Evolutionary conservation across 129 eudicot genomes (phyloP).

Genomic region (Flaveria ramosissima): DNA sequence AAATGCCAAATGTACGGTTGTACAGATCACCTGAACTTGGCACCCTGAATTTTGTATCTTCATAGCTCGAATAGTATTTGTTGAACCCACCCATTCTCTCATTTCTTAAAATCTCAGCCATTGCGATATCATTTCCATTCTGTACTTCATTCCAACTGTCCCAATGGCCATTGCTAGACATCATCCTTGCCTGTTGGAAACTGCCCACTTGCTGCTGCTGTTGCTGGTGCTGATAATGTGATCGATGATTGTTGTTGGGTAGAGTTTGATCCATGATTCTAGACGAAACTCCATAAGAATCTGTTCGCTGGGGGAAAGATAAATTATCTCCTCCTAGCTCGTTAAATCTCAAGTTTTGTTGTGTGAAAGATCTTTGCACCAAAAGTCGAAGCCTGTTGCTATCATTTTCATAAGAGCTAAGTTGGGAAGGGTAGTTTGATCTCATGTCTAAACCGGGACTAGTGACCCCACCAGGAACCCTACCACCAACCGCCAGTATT

Average conservation of each 20-base stretch:
- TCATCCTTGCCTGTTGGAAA: slow-evolving; percentile 60
- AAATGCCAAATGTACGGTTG: slow-evolving; percentile 71
- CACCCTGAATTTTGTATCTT: slow-evolving; percentile 72
- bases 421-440: slow-evolving; percentile 54
- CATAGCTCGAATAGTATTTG: slow-evolving; percentile 63
- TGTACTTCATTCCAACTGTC: slow-evolving; percentile 84
- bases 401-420: slow-evolving; percentile 56
- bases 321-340: slow-evolving; percentile 51
- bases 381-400: slow-evolving; percentile 64
- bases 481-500: slow-evolving; percentile 92
- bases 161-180: slow-evolving; percentile 82
- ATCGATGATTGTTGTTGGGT: slow-evolving; percentile 44
- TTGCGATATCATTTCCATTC: slow-evolving; percentile 56
- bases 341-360: slow-evolving; percentile 61
- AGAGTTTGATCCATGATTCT: slow-evolving; percentile 46
- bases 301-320: slow-evolving; percentile 45
- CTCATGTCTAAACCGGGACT: slow-evolving; percentile 55
- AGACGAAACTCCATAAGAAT: slow-evolving; percentile 63
- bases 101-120: slow-evolving; percentile 72
- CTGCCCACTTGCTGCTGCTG: slow-evolving; percentile 41
- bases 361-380: slow-evolving; percentile 69
- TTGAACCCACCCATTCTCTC: slow-evolving; percentile 68
- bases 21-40: slow-evolving; percentile 69
- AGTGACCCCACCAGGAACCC: slow-evolving; percentile 58
- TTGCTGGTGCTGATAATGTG: slow-evolving; percentile 50